Evolutionary conservation across 345 rosid species (phyloP), one percentile per base, ranked within the genome.

Genomic region (Eucalyptus lansdowneana): DNA sequence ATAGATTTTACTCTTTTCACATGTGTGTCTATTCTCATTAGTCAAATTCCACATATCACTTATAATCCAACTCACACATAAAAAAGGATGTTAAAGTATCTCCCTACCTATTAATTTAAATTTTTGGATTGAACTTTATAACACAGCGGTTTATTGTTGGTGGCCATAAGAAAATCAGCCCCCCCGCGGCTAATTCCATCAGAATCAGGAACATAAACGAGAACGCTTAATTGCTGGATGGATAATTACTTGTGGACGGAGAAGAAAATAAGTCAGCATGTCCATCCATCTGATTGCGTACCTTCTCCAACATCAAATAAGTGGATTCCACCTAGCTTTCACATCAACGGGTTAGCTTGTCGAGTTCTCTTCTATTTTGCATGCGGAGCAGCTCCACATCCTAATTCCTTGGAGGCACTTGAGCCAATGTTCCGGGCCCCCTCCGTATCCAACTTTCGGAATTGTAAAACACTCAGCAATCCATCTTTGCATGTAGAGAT

Each of bases 71-170:
- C 37, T 6, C 0, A 0, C 37, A 14, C 10, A 2, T 29, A 8
- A 29, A 4, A 29, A 14, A 6, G 0, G 37, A 7, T 65, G 3
- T 65, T 7, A 14, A 62, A 14, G 7, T 29, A 14, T 65, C 9
- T 8, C 5, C 9, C 17, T 1, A 62, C 17, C 5, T 62, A 62
- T 62, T 29, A 13, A 62, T 13, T 62, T 62, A 29, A 29, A 62
- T 6, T 62, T 13, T 14, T 14, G 34, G 16, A 13, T 29, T 12
- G 0, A 1, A 60, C 31, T 62, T 62, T 6, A 4, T 13, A 13
- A n/a, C 2, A 65, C 1, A 4, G 2, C 5, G n/a, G 1, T n/a
- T 14, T 65, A n/a, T n/a, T 15, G 5, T 62, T n/a, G n/a, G n/a
- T n/a, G n/a, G n/a, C n/a, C n/a, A n/a, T n/a, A n/a, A n/a, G n/a